A percentile compares a stretch with the other conserved stretches of the same genome.
phyloP scores from a whole-genome alignment of 306 rosid genomes.

The Prosopis cineraria region DNA sequence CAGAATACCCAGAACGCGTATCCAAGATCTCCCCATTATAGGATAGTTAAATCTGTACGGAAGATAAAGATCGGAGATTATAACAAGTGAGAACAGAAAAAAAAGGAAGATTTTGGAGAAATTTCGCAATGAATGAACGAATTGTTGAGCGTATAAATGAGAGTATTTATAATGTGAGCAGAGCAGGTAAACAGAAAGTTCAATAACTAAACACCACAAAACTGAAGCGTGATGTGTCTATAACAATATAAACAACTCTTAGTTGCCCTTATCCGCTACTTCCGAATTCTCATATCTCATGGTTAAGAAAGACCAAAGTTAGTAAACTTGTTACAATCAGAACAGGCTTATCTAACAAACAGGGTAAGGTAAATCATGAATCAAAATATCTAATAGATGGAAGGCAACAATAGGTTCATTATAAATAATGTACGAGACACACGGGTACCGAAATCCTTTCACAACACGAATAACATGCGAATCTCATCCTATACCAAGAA shows the following conservation, averaged over 20 bases:
- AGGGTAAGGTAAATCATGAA: not conserved
- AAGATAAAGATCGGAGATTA: constrained; percentile 27
- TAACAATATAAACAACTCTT: not conserved
- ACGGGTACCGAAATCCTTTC: not conserved
- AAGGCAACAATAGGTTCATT: not conserved
- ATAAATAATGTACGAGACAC: not conserved
- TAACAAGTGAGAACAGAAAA: not conserved
- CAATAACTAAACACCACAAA: not conserved
- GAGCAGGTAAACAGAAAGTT: not conserved
- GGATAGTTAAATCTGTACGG: constrained; percentile 22
- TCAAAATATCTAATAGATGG: not conserved
- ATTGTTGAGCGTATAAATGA: not conserved
- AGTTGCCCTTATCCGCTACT: not conserved
- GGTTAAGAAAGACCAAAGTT: not conserved
- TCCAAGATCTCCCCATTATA: constrained; percentile 53
- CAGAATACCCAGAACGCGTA: constrained; percentile 52
- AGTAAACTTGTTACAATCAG: not conserved
- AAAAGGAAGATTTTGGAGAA: not conserved
- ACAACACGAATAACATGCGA: not conserved
- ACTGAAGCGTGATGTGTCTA: not conserved
- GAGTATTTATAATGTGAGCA: not conserved
- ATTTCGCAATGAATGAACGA: not conserved
- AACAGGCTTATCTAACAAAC: not conserved
- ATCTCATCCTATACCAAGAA: not conserved
- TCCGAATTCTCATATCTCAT: not conserved